Evolutionary conservation across 2,329 filamentous ascomycete genomes (phyloP).

Genomic region (Exophiala alcalophila): DNA sequence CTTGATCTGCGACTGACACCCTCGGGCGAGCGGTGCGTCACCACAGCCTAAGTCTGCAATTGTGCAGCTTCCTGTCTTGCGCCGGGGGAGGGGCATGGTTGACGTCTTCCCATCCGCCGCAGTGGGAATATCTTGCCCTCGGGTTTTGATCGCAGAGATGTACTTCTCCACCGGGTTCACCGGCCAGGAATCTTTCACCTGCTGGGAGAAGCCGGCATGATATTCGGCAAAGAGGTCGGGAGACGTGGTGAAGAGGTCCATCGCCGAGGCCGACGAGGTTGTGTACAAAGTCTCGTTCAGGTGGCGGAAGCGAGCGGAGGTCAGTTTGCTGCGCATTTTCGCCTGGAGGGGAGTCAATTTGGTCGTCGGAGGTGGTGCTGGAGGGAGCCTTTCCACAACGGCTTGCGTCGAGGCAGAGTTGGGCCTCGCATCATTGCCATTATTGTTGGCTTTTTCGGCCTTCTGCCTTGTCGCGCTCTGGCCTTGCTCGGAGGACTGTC

Average conservation of each 20-base stretch:
- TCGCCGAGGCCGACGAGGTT: conserved; percentile 77
- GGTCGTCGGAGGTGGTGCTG: conserved; percentile 43
- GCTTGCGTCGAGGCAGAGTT: conserved; percentile 1
- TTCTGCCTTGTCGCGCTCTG: conserved; percentile 1
- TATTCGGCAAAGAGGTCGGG: conserved; percentile 96
- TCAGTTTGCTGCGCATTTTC: conserved; percentile 90
- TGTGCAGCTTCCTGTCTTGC: conserved; percentile 64
- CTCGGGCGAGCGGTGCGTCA: conserved; percentile 75
- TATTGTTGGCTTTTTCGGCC: background rate
- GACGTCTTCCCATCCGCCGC: conserved; percentile 6
- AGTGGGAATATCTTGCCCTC: conserved; percentile 45
- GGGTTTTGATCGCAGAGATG: conserved; percentile 64
- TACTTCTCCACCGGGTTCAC: conserved; percentile 93
- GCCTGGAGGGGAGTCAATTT: conserved; percentile 90
- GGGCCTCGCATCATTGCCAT: background rate
- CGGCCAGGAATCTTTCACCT: conserved; percentile 87
- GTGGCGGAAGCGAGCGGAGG: conserved; percentile 93
- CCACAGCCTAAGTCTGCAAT: conserved; percentile 93
- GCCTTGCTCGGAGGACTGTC: no score
- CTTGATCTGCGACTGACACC: conserved; percentile 54
- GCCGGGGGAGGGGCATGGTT: conserved; percentile 62
- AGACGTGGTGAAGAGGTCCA: conserved; percentile 74
- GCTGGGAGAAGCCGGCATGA: conserved; percentile 91
- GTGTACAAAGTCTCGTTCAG: conserved; percentile 97
- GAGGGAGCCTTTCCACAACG: conserved; percentile 36